Percentiles rank a stretch among this genome's conserved stretches.
Evolutionary conservation across 352 stramenopile species (phyloP).

Genomic region (Hyaloperonospora arabidopsidis): DNA sequence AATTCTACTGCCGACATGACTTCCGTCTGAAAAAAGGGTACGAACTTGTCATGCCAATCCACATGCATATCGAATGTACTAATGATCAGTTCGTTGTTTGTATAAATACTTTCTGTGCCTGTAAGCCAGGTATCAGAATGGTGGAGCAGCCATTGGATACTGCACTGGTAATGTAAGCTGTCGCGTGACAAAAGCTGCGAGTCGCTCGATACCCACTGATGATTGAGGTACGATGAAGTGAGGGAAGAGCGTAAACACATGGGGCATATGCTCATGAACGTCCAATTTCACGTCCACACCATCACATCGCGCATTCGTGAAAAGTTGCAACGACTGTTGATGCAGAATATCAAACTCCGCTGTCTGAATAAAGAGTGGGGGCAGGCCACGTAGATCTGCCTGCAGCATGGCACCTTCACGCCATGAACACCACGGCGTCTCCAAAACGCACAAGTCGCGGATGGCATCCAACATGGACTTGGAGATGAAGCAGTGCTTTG

Average conservation of each 20-base stretch:
- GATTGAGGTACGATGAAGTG: slow-evolving; percentile 42
- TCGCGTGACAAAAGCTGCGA: slow-evolving; percentile 36
- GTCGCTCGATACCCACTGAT: slow-evolving; percentile 31
- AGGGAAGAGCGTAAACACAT: slow-evolving; percentile 55
- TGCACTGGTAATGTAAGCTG: slow-evolving; percentile 26
- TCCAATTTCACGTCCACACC: slow-evolving; percentile 36
- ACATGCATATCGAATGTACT: no score
- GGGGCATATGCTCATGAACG: slow-evolving; percentile 45
- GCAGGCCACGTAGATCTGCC: slow-evolving; percentile 34
- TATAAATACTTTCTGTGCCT: no score
- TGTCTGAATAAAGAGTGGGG: slow-evolving; percentile 38
- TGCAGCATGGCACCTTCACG: slow-evolving; percentile 32
- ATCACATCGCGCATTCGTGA: slow-evolving; percentile 24
- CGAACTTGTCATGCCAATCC: no score
- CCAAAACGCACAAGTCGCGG: slow-evolving; percentile 25
- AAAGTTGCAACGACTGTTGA: slow-evolving; percentile 30
- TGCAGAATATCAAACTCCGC: slow-evolving; percentile 47
- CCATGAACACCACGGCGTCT: slow-evolving; percentile 20
- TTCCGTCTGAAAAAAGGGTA: no score
- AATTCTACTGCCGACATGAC: no score
- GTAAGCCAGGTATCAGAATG: slow-evolving; percentile 14
- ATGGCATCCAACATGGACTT: slow-evolving; percentile 33
- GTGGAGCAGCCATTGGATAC: slow-evolving; percentile 15
- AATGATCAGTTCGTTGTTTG: no score
- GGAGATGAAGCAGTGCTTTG: slow-evolving; percentile 44